A percentile compares a stretch with the other conserved stretches of the same genome.
phyloP scores from a whole-genome alignment of 805 yeast genomes.

The Saccharomycopsis fodiens region DNA sequence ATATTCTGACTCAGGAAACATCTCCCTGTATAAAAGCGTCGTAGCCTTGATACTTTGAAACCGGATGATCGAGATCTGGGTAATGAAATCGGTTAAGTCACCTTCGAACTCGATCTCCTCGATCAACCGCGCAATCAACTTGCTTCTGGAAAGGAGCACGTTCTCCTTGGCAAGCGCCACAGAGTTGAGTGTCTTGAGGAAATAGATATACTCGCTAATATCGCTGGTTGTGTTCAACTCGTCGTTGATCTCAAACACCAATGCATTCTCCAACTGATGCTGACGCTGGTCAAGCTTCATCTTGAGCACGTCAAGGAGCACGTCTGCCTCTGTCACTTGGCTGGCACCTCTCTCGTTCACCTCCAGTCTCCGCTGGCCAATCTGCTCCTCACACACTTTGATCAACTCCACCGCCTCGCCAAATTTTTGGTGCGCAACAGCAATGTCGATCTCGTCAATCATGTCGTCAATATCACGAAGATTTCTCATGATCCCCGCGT shows the following conservation, averaged over 20 bases:
- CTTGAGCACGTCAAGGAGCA: conserved; percentile 34
- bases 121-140: conserved; percentile 12
- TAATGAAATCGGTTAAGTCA: conserved; percentile 43
- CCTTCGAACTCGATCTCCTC: conserved; percentile 40
- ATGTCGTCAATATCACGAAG: conserved; percentile 50
- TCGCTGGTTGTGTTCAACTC: conserved; percentile 18
- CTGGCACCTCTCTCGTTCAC: conserved; percentile 1
- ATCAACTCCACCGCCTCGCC: conserved; percentile 32
- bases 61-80: conserved; percentile 55
- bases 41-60: conserved; percentile 57
- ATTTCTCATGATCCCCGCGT: conserved; percentile 34
- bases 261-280: conserved; percentile 12
- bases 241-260: conserved; percentile 19
- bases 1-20: conserved; percentile 35
- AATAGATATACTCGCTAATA: conserved; percentile 15
- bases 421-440: conserved; percentile 53
- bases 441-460: conserved; percentile 63
- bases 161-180: conserved; percentile 18
- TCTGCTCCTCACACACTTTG: conserved; percentile 18
- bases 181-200: conserved; percentile 14
- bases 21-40: conserved; percentile 42
- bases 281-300: conserved; percentile 30
- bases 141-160: conserved; percentile 14
- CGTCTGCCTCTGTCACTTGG: conserved; percentile 6
- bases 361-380: conserved; percentile 21